Evolutionary conservation across 225 moss, liverwort and hornwort species (phyloP).

Genomic region (Polytrichum formosum): DNA sequence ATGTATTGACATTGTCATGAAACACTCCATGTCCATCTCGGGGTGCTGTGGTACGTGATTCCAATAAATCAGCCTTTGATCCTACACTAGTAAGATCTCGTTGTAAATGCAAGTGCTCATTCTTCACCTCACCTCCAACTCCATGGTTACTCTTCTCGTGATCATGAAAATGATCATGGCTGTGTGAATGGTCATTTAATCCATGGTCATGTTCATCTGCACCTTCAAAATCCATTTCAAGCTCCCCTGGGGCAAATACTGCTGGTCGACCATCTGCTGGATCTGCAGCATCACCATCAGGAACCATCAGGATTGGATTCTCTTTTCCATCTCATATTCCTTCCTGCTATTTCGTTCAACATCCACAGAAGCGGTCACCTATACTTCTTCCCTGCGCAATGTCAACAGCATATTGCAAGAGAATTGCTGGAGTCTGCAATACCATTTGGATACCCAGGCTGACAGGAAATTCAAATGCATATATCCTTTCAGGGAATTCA

Average conservation of each 20-base stretch:
- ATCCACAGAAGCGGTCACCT: no score
- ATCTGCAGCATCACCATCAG: slow-evolving; percentile 42
- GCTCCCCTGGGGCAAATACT: slow-evolving; percentile 47
- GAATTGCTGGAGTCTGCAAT: no score
- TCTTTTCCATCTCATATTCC: no score
- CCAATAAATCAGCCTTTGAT: slow-evolving; percentile 51
- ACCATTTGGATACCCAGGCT: background rate
- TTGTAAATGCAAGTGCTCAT: slow-evolving; percentile 17
- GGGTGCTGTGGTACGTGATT: slow-evolving; percentile 10
- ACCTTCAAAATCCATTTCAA: slow-evolving; percentile 32
- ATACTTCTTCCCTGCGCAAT: no score
- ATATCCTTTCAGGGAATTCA: no score
- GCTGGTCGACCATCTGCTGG: slow-evolving; percentile 84
- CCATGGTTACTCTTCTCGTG: slow-evolving; percentile 8
- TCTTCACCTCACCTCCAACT: slow-evolving; percentile 14
- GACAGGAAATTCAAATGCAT: background rate
- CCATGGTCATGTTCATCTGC: slow-evolving; percentile 18
- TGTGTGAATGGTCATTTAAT: slow-evolving; percentile 13
- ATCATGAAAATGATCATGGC: slow-evolving; percentile 17
- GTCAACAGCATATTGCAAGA: no score
- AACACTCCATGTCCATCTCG: slow-evolving; percentile 28
- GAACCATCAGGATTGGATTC: no score
- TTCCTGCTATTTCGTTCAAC: no score
- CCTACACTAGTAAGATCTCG: slow-evolving; percentile 54
- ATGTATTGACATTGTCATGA: slow-evolving; percentile 32